Evolutionary conservation across 2,329 filamentous ascomycete genomes (phyloP).

Genomic region (Colletotrichum sansevieriae): DNA sequence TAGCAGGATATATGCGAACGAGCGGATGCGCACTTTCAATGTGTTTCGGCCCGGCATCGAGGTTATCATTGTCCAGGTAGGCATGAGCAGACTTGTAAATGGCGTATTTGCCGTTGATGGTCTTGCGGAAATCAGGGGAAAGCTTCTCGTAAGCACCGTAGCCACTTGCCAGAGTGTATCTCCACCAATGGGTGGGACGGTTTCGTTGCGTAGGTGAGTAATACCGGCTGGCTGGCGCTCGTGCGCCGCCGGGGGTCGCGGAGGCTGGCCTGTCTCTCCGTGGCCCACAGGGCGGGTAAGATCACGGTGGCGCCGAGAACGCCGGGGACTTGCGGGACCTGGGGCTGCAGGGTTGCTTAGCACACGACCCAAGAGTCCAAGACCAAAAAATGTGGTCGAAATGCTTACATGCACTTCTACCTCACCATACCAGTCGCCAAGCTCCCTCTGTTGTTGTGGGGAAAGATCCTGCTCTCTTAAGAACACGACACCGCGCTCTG

Average conservation of each 20-base stretch:
- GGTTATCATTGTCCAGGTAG: constrained; percentile 75
- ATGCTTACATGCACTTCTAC: constrained; percentile 75
- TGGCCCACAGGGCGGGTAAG: constrained; percentile 77
- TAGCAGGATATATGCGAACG: constrained; percentile 78
- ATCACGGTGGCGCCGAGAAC: constrained; percentile 75
- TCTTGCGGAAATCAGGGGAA: constrained; percentile 75
- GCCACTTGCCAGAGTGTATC: constrained; percentile 80
- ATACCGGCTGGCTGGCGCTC: constrained; percentile 78
- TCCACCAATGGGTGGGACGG: constrained; percentile 73
- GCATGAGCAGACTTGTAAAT: constrained; percentile 76
- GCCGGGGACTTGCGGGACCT: constrained; percentile 78
- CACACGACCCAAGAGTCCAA: fast-evolving
- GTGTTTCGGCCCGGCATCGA: constrained; percentile 71
- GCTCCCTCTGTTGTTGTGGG: constrained; percentile 72
- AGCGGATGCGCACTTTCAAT: constrained; percentile 78
- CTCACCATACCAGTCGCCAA: constrained; percentile 74
- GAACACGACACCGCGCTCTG: constrained; percentile 75
- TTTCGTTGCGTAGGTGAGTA: constrained; percentile 78
- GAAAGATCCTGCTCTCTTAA: constrained; percentile 73
- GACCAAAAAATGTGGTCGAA: too few relatives aligned
- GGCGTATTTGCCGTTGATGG: constrained; percentile 76
- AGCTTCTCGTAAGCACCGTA: constrained; percentile 81
- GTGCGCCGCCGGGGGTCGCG: constrained; percentile 77
- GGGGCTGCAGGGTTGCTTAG: constrained; percentile 62
- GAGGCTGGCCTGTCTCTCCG: constrained; percentile 72